These are phyloP conservation scores for Prunus mongolica DNA, from an alignment of 306 rosid species.

Conservation along the genomic window DNA sequence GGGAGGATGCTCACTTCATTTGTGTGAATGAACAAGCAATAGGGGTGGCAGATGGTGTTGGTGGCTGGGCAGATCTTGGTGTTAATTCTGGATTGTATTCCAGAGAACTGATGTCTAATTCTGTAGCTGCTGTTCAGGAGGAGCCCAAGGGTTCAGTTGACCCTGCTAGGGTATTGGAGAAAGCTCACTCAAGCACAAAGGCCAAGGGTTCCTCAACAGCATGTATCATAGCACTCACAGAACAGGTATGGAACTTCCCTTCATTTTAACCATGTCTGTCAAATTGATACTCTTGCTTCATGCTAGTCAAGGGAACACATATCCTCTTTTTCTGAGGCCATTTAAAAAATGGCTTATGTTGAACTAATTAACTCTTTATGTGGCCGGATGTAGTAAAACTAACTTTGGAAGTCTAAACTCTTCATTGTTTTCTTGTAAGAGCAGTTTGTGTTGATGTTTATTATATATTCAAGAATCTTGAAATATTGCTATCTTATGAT, in stretches of 20 bases:
- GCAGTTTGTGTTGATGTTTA: background rate
- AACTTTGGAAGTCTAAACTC: background rate
- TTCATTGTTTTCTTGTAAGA: background rate
- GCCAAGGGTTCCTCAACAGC: constrained; percentile 97
- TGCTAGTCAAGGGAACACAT: background rate
- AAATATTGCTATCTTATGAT: background rate
- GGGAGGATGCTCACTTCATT: constrained; percentile 98
- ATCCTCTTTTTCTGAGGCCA: background rate
- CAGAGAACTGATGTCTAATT: constrained; percentile 89
- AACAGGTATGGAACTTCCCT: constrained; percentile 49
- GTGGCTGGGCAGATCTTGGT: constrained; percentile 98
- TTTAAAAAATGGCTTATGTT: background rate
- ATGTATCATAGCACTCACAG: constrained; percentile 90
- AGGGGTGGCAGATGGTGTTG: constrained; percentile 99
- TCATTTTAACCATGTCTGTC: background rate
- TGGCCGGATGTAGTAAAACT: background rate
- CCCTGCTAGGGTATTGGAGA: constrained; percentile 91
- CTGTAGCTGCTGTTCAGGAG: constrained; percentile 76
- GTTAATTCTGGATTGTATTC: constrained; percentile 84
- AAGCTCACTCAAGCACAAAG: constrained; percentile 88
- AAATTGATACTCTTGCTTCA: background rate
- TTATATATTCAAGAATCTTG: background rate
- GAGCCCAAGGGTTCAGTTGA: constrained; percentile 96
- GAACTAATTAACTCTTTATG: background rate
- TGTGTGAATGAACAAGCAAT: constrained; percentile 88